Percentiles rank a stretch among this genome's conserved stretches.
Evolutionary conservation across 1,284 basidiomycete genomes (phyloP).

Genomic region (Acaromyces ingoldii): DNA sequence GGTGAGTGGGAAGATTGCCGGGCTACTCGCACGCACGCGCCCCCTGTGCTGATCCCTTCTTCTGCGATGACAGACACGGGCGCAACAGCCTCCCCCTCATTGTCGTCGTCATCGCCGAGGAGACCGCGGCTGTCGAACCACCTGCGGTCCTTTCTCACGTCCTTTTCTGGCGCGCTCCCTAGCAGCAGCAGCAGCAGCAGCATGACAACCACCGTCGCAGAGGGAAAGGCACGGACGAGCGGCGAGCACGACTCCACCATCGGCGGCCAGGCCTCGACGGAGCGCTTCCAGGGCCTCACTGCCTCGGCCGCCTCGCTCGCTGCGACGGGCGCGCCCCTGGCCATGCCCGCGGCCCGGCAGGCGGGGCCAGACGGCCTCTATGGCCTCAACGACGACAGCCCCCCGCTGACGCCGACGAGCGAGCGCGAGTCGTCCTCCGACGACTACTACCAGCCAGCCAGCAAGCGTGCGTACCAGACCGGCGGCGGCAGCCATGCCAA

Average conservation of each 20-base stretch:
- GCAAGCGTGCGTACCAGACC: too few species aligned
- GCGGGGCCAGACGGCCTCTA: constrained; percentile 26
- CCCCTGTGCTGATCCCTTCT: not conserved
- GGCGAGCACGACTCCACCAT: constrained; percentile 9
- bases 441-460: constrained; percentile 20
- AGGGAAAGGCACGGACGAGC: constrained; percentile 10
- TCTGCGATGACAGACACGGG: too few species aligned
- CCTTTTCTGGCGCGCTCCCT: constrained; percentile 13
- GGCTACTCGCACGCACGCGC: not conserved
- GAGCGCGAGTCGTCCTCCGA: constrained; percentile 22
- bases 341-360: constrained; percentile 37
- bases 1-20: not conserved
- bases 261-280: not conserved
- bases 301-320: constrained; percentile 1
- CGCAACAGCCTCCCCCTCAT: not conserved
- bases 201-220: not conserved
- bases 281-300: not conserved
- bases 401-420: constrained; percentile 38
- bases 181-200: not conserved
- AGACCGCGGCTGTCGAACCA: constrained; percentile 14
- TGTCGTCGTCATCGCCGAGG: not conserved
- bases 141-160: constrained; percentile 30
- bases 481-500: too few species aligned
- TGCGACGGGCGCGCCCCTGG: constrained; percentile 12
- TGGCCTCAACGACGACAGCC: constrained; percentile 37